Conservation (phyloP, 2,329 filamentous ascomycete genomes). For the Fusarium gaditjirri region DNA sequence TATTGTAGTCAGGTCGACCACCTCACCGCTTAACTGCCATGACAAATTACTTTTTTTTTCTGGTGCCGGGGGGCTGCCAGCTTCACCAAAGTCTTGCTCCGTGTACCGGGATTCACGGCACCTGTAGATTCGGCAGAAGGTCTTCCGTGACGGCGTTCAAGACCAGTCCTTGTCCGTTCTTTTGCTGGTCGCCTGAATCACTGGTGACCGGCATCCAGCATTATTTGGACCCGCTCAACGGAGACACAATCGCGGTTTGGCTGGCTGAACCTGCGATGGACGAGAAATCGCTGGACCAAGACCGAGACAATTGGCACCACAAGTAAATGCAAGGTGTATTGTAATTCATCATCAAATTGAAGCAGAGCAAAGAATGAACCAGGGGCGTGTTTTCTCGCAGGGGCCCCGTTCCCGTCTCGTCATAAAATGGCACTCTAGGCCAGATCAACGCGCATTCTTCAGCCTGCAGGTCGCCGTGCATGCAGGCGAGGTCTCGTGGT, state of each 20-base stretch:
- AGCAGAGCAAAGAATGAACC: slow-evolving; percentile 9
- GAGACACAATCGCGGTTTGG: slow-evolving; percentile 14
- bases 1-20: neutral
- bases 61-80: neutral
- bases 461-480: slow-evolving; percentile 47
- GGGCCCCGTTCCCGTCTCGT: slow-evolving; percentile 26
- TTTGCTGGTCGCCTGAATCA: slow-evolving; percentile 13
- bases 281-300: slow-evolving; percentile 29
- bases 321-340: neutral
- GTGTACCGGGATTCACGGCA: slow-evolving; percentile 14
- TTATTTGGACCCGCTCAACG: slow-evolving; percentile 18
- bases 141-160: slow-evolving; percentile 8
- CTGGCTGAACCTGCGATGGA: slow-evolving; percentile 10
- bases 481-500: slow-evolving; percentile 48
- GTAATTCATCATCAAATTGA: neutral
- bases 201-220: slow-evolving; percentile 13
- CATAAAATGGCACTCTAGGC: slow-evolving; percentile 35
- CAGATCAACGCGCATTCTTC: slow-evolving; percentile 41
- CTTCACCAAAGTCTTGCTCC: slow-evolving; percentile 14
- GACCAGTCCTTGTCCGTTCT: slow-evolving; percentile 17
- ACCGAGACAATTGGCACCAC: slow-evolving; percentile 14
- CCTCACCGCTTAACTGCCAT: slow-evolving; percentile 4
- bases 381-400: slow-evolving; percentile 39
- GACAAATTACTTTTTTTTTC: neutral
- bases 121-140: slow-evolving; percentile 3